Conservation (phyloP, 352 stramenopile species). For the Phytophthora pistaciae region DNA sequence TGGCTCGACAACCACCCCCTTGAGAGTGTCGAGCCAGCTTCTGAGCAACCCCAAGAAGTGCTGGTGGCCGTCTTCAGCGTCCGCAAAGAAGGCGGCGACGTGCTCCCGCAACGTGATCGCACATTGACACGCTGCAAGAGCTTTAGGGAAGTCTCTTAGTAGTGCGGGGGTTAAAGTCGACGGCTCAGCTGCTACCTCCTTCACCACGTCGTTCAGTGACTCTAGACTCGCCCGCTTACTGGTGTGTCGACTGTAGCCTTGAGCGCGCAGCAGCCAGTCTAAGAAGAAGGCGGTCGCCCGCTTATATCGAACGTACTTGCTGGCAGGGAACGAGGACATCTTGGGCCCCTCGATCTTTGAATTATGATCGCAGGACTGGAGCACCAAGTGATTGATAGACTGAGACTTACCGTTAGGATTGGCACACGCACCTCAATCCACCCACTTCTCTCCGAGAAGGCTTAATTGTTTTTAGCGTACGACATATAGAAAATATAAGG, state of each 20-base stretch:
- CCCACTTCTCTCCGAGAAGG: no score
- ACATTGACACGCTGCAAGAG: slow-evolving; percentile 17
- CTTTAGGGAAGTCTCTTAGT: slow-evolving; percentile 13
- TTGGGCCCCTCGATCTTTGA: no score
- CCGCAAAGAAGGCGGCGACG: slow-evolving; percentile 15
- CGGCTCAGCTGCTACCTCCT: neutral
- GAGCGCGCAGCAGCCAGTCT: neutral
- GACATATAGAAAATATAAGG: no score
- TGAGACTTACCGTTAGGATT: no score
- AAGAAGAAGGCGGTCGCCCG: neutral
- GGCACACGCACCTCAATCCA: no score
- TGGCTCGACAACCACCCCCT: neutral
- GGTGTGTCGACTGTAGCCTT: neutral
- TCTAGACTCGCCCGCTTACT: neutral
- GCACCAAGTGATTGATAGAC: no score
- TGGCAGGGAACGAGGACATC: neutral
- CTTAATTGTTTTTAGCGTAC: no score
- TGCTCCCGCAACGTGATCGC: slow-evolving; percentile 24
- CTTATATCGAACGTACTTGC: neutral
- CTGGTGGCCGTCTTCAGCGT: neutral
- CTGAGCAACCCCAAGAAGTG: slow-evolving; percentile 8
- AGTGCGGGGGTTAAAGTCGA: slow-evolving; percentile 8
- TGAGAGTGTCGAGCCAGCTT: neutral
- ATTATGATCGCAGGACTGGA: no score
- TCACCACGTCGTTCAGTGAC: neutral